Evolutionary conservation across 164 flowering plant genomes (phyloP).

Genomic region (Hamamelis virginiana): DNA sequence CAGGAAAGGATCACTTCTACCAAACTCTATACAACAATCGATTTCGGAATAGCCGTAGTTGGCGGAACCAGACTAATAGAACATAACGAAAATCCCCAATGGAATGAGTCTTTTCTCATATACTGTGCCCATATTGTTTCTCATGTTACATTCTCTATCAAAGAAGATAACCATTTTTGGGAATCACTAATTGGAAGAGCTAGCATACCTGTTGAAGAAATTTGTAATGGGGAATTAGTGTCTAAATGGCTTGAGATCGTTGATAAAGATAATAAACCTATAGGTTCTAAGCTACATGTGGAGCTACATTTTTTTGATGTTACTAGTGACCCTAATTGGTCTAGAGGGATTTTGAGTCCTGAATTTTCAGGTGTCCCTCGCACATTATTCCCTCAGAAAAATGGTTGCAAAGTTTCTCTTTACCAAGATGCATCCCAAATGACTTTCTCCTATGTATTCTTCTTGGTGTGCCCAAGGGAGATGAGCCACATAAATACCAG

Average conservation of each 20-base stretch:
- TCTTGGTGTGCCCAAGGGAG: too few relatives aligned
- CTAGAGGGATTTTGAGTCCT: constrained; percentile 47
- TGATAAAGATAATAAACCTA: constrained; percentile 36
- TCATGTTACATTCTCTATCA: constrained; percentile 58
- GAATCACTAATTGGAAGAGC: constrained; percentile 68
- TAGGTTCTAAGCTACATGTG: constrained; percentile 57
- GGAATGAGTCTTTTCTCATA: constrained; percentile 66
- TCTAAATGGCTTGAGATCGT: constrained; percentile 59
- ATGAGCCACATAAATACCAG: too few relatives aligned
- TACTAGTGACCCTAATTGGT: constrained; percentile 43
- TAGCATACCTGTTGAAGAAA: constrained; percentile 52
- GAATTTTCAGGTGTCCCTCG: constrained; percentile 68
- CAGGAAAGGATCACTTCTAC: too few relatives aligned
- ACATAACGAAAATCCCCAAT: constrained; percentile 63
- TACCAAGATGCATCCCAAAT: constrained; percentile 73
- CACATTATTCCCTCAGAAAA: constrained; percentile 66
- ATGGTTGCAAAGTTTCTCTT: constrained; percentile 59
- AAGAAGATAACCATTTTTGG: constrained; percentile 62
- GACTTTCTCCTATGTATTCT: too few relatives aligned
- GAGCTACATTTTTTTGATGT: constrained; percentile 51
- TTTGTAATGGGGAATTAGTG: constrained; percentile 45
- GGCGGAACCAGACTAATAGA: too few relatives aligned
- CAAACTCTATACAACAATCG: too few relatives aligned
- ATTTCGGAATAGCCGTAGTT: too few relatives aligned
- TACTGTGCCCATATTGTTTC: constrained; percentile 76